Evolutionary conservation across 1,284 basidiomycete genomes (phyloP).

Genomic region (Sporisorium exsertum): DNA sequence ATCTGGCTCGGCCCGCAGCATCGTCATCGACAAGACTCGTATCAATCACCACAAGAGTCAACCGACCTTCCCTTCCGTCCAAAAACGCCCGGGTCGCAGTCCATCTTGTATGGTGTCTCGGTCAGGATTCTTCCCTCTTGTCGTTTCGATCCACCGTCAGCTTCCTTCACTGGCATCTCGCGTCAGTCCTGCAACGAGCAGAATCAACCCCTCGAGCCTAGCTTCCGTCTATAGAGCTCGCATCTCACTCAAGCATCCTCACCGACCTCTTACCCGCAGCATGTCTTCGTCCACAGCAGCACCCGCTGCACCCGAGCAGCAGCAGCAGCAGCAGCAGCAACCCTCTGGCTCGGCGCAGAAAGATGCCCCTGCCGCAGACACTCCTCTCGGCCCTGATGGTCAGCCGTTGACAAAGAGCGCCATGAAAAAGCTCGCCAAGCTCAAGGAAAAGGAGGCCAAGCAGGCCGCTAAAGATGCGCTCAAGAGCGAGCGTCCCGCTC

Average conservation of each 20-base stretch:
- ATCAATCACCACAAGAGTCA: not conserved
- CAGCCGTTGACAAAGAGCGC: conserved; percentile 59
- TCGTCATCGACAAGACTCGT: not conserved
- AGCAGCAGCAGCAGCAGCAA: conserved; percentile 19
- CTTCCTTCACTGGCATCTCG: conserved; percentile 12
- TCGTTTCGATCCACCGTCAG: conserved; percentile 15
- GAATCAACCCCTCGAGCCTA: not conserved
- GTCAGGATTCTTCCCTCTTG: conserved; percentile 13
- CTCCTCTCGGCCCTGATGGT: conserved; percentile 50
- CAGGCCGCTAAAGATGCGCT: conserved; percentile 62
- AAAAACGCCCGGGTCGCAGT: conserved; percentile 21
- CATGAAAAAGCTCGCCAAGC: conserved; percentile 64
- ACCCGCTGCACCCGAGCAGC: conserved; percentile 27
- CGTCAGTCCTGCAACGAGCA: not conserved
- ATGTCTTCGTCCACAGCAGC: conserved; percentile 39
- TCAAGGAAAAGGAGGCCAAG: conserved; percentile 64
- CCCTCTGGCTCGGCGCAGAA: conserved; percentile 19
- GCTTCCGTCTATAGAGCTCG: not conserved
- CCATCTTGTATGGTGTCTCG: conserved; percentile 35
- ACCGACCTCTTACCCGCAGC: conserved; percentile 12
- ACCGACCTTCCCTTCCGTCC: not conserved
- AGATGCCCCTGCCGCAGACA: conserved; percentile 25
- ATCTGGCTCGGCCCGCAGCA: conserved; percentile 3
- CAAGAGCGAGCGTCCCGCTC: conserved; percentile 57
- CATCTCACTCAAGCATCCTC: not conserved